Conservation (phyloP, 2,329 filamentous ascomycete species). For the Colletotrichum tofieldiae region DNA sequence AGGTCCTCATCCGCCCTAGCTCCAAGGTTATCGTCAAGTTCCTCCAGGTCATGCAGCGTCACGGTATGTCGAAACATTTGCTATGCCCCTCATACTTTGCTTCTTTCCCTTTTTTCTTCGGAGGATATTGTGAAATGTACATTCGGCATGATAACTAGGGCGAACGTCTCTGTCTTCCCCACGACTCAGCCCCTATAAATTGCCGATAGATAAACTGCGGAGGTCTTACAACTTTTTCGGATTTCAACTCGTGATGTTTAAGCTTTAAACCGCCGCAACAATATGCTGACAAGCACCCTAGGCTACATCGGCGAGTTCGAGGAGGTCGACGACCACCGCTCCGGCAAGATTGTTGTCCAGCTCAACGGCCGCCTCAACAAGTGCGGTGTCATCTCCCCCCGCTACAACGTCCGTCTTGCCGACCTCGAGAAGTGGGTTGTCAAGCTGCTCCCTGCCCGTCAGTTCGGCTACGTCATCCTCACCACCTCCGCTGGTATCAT, state of each 20-base stretch:
- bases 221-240: conserved; percentile 97
- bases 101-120: conserved; percentile 30
- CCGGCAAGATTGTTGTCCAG: conserved; percentile 99
- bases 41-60: conserved; percentile 98
- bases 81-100: conserved; percentile 7
- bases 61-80: conserved; percentile 80
- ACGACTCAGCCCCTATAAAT: conserved; percentile 99
- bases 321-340: conserved; percentile 99
- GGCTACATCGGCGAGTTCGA: conserved; percentile 99
- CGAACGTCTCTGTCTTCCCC: conserved; percentile 82
- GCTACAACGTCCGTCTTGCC: conserved; percentile 98
- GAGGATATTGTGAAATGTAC: conserved; percentile 37
- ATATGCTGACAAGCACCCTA: conserved; percentile 71
- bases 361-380: conserved; percentile 99
- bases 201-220: conserved; percentile 95
- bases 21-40: conserved; percentile 99
- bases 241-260: conserved; percentile 81
- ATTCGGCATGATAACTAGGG: conserved; percentile 99
- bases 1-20: conserved; percentile 96
- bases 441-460: conserved; percentile 98
- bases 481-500: conserved; percentile 87
- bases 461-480: conserved; percentile 99
- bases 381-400: conserved; percentile 98
- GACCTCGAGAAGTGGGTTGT: conserved; percentile 99
- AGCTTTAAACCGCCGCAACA: conserved; percentile 98